These are phyloP conservation scores for Gossypium longicalyx DNA, from an alignment of 345 rosid species.

Conservation along the genomic window DNA sequence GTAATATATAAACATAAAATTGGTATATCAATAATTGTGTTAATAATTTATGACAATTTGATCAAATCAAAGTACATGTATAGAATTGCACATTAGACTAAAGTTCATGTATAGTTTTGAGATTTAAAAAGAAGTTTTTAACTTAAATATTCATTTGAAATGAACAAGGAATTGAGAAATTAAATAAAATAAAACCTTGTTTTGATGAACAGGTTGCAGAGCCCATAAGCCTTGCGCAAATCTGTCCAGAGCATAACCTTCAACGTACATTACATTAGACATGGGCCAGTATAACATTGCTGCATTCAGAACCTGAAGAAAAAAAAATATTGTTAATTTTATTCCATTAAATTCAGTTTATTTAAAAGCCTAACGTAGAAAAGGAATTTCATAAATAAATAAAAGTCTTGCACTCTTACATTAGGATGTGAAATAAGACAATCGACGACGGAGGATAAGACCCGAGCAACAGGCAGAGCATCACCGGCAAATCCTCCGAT, in stretches of 20 bases:
- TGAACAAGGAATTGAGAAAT: neutral
- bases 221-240: constrained; percentile 61
- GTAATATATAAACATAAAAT: no score
- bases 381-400: neutral
- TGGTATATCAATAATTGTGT: no score
- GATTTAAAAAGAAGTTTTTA: no score
- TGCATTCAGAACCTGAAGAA: constrained; percentile 57
- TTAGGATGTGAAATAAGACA: constrained; percentile 65
- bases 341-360: neutral
- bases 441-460: constrained; percentile 55
- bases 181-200: constrained; percentile 29
- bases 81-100: no score
- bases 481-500: constrained; percentile 68
- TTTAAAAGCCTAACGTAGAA: neutral
- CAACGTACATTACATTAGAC: constrained; percentile 55
- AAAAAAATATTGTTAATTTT: no score
- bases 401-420: constrained; percentile 17
- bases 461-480: constrained; percentile 54
- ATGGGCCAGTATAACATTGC: constrained; percentile 65
- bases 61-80: no score
- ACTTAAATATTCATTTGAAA: neutral
- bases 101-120: no score
- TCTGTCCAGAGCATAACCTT: constrained; percentile 61
- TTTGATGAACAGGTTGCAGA: constrained; percentile 56
- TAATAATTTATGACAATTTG: no score